A percentile compares a stretch with the other conserved stretches of the same genome.
These are phyloP conservation scores for Centella asiatica DNA, from an alignment of 129 eudicot species.

Conservation along the genomic window DNA sequence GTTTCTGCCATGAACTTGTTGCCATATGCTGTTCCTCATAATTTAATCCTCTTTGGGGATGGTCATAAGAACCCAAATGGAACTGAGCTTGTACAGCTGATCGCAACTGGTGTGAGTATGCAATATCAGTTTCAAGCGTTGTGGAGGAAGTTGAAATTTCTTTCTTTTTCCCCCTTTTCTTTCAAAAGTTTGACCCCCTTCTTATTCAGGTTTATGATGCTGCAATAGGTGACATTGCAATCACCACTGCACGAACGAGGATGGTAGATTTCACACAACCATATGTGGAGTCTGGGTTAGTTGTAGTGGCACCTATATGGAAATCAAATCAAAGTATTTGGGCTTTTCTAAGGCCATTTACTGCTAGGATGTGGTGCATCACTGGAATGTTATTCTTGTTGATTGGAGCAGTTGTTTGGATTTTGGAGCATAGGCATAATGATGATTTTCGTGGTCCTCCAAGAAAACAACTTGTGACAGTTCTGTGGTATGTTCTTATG, in stretches of 20 bases:
- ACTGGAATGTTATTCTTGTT: constrained; percentile 9
- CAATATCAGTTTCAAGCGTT: neutral
- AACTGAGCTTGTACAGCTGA: constrained; percentile 57
- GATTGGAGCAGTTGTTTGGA: constrained; percentile 19
- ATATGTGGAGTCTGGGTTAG: constrained; percentile 20
- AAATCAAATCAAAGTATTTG: constrained; percentile 13
- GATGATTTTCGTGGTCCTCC: constrained; percentile 26
- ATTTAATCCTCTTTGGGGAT: constrained; percentile 57
- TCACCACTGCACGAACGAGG: constrained; percentile 14
- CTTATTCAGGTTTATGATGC: constrained; percentile 20
- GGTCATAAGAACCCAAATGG: constrained; percentile 52
- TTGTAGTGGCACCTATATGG: constrained; percentile 24
- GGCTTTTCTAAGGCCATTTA: constrained; percentile 28
- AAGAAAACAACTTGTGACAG: constrained; percentile 12
- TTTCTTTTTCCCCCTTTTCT: neutral
- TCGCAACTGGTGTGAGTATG: constrained; percentile 53
- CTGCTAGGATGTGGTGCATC: constrained; percentile 18
- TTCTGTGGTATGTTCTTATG: constrained; percentile 10
- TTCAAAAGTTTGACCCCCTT: neutral
- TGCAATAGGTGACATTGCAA: constrained; percentile 24
- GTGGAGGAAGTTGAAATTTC: too few relatives aligned
- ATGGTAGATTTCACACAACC: constrained; percentile 27
- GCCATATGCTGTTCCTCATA: constrained; percentile 76
- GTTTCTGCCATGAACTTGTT: constrained; percentile 56
- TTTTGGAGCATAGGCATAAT: constrained; percentile 21